A percentile compares a stretch with the other conserved stretches of the same genome.
phyloP scores from a whole-genome alignment of 2,329 filamentous ascomycete genomes.

The Capronia epimyces region DNA sequence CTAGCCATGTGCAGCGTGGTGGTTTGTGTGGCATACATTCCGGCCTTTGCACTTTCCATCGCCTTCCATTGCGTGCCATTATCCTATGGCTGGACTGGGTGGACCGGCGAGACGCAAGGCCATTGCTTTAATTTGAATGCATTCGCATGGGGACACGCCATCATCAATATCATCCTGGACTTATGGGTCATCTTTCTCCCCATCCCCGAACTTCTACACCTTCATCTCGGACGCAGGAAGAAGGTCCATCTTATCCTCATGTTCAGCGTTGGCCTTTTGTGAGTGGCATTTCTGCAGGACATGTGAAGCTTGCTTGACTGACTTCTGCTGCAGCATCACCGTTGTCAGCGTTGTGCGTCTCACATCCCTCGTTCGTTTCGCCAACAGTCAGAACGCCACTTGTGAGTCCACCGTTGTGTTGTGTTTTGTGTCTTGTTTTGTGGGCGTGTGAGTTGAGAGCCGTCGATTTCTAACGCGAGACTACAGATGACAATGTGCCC shows the following conservation, averaged over 20 bases:
- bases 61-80: conserved; percentile 50
- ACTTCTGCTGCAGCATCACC: conserved; percentile 36
- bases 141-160: conserved; percentile 49
- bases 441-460: no score
- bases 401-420: conserved; percentile 26
- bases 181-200: conserved; percentile 51
- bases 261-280: conserved; percentile 48
- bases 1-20: conserved; percentile 43
- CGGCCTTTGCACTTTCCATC: conserved; percentile 41
- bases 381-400: conserved; percentile 39
- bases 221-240: conserved; percentile 46
- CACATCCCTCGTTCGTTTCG: conserved; percentile 41
- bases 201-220: conserved; percentile 41
- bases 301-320: not conserved
- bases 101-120: conserved; percentile 46
- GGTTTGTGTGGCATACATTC: conserved; percentile 39
- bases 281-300: conserved; percentile 22
- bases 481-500: conserved; percentile 20
- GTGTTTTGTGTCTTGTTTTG: no score
- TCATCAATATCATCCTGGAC: conserved; percentile 50
- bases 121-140: conserved; percentile 48
- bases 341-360: conserved; percentile 45
- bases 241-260: conserved; percentile 48
- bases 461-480: no score
- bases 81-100: conserved; percentile 45